Evolutionary conservation across 768 basidiomycete genomes (phyloP).

Genomic region (Pisolithus tinctorius): DNA sequence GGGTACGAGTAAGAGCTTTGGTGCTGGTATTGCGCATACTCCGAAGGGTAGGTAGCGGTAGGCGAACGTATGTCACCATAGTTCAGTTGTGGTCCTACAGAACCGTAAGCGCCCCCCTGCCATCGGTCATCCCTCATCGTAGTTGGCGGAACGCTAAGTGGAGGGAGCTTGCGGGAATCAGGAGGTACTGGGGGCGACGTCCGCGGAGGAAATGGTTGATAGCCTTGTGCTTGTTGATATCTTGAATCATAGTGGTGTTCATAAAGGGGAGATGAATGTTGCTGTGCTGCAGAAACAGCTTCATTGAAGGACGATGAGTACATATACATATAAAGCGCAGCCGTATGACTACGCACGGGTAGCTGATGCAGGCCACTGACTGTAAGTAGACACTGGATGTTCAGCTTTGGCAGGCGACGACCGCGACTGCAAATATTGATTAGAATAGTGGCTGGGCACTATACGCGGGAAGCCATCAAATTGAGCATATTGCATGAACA

Average conservation of each 20-base stretch:
- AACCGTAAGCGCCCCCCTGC: constrained; percentile 35
- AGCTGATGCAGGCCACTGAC: constrained; percentile 33
- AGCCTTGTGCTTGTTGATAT: constrained; percentile 34
- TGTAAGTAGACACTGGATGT: constrained; percentile 43
- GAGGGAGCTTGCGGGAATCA: constrained; percentile 53
- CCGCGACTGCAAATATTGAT: constrained; percentile 58
- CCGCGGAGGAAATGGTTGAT: constrained; percentile 42
- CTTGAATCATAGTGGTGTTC: constrained; percentile 51
- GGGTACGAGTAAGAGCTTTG: constrained; percentile 29
- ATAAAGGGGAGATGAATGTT: constrained; percentile 44
- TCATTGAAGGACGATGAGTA: constrained; percentile 3
- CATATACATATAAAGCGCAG: neutral
- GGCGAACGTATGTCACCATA: constrained; percentile 53
- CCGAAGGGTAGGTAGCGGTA: constrained; percentile 52
- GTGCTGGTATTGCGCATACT: constrained; percentile 42
- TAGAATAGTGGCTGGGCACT: constrained; percentile 56
- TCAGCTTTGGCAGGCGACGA: constrained; percentile 57
- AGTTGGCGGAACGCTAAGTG: constrained; percentile 38
- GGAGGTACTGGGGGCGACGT: constrained; percentile 42
- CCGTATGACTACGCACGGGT: constrained; percentile 27
- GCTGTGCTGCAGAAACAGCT: constrained; percentile 36
- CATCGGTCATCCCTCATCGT: constrained; percentile 44
- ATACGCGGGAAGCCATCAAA: constrained; percentile 42
- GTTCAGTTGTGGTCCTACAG: constrained; percentile 30
- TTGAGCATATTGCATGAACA: constrained; percentile 53